These are phyloP conservation scores for Amaranthus tricolor DNA, from an alignment of 179 eudicot genomes.

Conservation along the genomic window DNA sequence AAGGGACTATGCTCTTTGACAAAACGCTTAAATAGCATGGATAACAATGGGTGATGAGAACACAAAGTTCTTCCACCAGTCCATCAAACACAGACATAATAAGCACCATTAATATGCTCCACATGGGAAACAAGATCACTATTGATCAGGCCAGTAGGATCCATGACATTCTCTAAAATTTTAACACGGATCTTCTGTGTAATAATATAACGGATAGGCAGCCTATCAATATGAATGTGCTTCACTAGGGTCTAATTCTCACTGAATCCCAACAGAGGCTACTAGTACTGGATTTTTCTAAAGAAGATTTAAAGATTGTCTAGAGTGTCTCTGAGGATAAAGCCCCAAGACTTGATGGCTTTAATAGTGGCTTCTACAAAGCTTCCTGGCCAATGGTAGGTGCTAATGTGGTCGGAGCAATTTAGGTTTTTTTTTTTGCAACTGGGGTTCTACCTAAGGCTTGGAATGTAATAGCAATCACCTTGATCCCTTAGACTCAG, in stretches of 20 bases:
- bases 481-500: not conserved
- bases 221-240: too few relatives aligned
- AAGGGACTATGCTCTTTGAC: too few relatives aligned
- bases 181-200: not conserved
- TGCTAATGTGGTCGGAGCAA: not conserved
- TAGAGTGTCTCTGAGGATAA: not conserved
- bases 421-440: not conserved
- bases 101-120: not conserved
- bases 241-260: not conserved
- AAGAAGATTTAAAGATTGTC: not conserved
- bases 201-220: not conserved
- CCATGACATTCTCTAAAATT: too few relatives aligned
- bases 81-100: not conserved
- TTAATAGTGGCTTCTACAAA: too few relatives aligned
- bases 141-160: too few relatives aligned
- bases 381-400: not conserved
- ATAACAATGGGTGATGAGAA: not conserved
- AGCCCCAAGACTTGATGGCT: not conserved
- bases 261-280: not conserved
- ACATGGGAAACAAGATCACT: too few relatives aligned
- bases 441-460: not conserved
- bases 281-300: not conserved
- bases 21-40: too few relatives aligned
- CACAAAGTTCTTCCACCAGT: not conserved
- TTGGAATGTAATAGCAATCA: not conserved